These are phyloP conservation scores for Yamadazyma jaroonii DNA, from an alignment of 1,139 yeast species.

Conservation along the genomic window DNA sequence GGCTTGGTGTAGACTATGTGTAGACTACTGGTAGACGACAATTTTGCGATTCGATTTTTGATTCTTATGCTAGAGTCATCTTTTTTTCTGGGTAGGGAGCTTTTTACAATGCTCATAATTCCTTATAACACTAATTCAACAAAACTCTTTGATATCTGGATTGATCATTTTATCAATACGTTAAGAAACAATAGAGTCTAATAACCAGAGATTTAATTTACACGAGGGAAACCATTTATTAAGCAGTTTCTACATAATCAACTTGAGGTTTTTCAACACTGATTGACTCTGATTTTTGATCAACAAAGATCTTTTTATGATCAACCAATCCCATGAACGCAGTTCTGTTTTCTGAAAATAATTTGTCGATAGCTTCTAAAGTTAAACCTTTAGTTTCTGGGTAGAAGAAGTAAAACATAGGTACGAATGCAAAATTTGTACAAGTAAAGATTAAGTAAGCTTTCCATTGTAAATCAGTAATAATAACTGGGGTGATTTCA, in stretches of 20 bases:
- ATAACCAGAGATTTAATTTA: too few species aligned
- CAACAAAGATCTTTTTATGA: slow-evolving; percentile 3
- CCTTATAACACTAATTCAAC: too few species aligned
- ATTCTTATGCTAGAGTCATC: too few species aligned
- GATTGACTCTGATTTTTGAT: neutral
- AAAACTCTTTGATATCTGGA: too few species aligned
- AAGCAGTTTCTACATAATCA: slow-evolving; percentile 7
- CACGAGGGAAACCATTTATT: neutral
- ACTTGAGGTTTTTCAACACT: slow-evolving; percentile 5
- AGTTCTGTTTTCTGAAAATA: slow-evolving; percentile 26
- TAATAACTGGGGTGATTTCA: slow-evolving; percentile 27
- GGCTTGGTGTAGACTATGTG: too few species aligned
- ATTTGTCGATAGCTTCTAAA: slow-evolving; percentile 41
- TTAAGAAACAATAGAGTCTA: too few species aligned
- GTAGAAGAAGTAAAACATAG: slow-evolving; percentile 31
- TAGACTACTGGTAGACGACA: too few species aligned
- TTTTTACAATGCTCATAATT: too few species aligned
- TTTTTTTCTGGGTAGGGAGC: too few species aligned
- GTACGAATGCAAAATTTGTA: slow-evolving; percentile 7
- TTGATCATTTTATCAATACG: too few species aligned
- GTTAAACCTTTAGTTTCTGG: slow-evolving; percentile 49
- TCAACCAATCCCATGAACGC: slow-evolving; percentile 13
- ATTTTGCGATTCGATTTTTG: too few species aligned
- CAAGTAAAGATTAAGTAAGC: slow-evolving; percentile 7
- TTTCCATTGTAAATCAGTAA: slow-evolving; percentile 15